Percentiles rank a stretch among this genome's conserved stretches.
These are phyloP conservation scores for Pyrenochaeta sp. DNA, from an alignment of 2,329 filamentous ascomycete genomes.

Conservation along the genomic window DNA sequence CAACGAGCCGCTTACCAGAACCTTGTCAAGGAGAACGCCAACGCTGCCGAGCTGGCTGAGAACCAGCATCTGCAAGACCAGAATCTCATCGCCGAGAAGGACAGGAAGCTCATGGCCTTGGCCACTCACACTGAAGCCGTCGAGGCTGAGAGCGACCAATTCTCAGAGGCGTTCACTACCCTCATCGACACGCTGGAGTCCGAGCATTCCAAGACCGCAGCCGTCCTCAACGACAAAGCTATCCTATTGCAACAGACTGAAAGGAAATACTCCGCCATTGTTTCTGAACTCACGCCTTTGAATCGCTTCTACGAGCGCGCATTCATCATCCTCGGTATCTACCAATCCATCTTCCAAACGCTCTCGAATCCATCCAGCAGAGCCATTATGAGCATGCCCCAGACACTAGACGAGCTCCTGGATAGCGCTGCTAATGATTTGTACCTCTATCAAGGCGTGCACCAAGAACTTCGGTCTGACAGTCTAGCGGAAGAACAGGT, in stretches of 20 bases:
- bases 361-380: constrained; percentile 3
- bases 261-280: constrained; percentile 11
- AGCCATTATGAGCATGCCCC: constrained; percentile 3
- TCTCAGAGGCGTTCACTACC: constrained; percentile 8
- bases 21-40: constrained; percentile 19
- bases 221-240: constrained; percentile 6
- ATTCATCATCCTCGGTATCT: constrained; percentile 11
- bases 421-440: constrained; percentile 12
- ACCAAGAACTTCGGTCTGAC: constrained; percentile 1
- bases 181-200: constrained; percentile 17
- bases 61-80: constrained; percentile 8
- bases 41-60: constrained; percentile 8
- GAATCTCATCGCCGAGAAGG: constrained; percentile 6
- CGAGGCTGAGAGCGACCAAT: constrained; percentile 17
- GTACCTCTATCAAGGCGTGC: constrained; percentile 10
- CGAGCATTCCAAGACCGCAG: constrained; percentile 6
- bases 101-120: constrained; percentile 2
- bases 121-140: constrained; percentile 4
- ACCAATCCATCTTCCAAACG: constrained; percentile 13
- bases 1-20: constrained; percentile 12
- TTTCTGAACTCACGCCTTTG: constrained; percentile 19
- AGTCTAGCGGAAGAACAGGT: constrained; percentile 14
- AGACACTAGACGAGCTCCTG: constrained; percentile 8
- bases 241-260: constrained; percentile 1
- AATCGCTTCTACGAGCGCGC: constrained; percentile 10